Conservation (phyloP, 352 stramenopile species). For the Vaucheria bursata region DNA sequence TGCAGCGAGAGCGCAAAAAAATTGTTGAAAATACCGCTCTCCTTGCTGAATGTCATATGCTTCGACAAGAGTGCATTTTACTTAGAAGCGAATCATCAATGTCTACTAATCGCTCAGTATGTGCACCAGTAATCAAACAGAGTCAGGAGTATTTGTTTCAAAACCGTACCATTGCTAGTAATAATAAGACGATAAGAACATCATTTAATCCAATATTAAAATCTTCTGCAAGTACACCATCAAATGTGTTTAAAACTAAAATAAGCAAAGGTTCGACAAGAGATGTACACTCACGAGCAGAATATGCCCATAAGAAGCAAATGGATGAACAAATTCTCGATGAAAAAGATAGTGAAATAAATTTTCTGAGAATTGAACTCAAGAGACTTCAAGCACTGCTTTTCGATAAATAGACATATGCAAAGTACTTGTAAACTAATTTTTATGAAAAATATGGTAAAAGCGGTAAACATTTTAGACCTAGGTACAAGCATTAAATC, state of each 20-base stretch:
- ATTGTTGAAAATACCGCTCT: slow-evolving; percentile 34
- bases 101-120: slow-evolving; percentile 5
- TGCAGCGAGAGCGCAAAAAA: slow-evolving; percentile 23
- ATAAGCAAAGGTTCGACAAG: background rate
- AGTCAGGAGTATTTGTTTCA: background rate
- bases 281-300: slow-evolving; percentile 6
- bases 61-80: slow-evolving; percentile 20
- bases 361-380: slow-evolving; percentile 21
- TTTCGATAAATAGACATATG: too few species aligned
- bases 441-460: too few species aligned
- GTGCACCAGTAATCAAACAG: background rate
- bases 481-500: too few species aligned
- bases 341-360: slow-evolving; percentile 37
- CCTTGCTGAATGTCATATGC: slow-evolving; percentile 36
- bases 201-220: background rate
- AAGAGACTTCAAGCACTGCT: slow-evolving; percentile 24
- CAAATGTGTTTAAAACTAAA: background rate
- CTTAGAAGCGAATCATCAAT: slow-evolving; percentile 12
- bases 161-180: background rate
- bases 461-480: too few species aligned
- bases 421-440: too few species aligned
- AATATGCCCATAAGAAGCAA: slow-evolving; percentile 13
- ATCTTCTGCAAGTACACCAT: background rate
- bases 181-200: background rate
- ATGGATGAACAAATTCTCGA: slow-evolving; percentile 23